phyloP scores from a whole-genome alignment of 106 monocot species.

The Dendrobium officinale region DNA sequence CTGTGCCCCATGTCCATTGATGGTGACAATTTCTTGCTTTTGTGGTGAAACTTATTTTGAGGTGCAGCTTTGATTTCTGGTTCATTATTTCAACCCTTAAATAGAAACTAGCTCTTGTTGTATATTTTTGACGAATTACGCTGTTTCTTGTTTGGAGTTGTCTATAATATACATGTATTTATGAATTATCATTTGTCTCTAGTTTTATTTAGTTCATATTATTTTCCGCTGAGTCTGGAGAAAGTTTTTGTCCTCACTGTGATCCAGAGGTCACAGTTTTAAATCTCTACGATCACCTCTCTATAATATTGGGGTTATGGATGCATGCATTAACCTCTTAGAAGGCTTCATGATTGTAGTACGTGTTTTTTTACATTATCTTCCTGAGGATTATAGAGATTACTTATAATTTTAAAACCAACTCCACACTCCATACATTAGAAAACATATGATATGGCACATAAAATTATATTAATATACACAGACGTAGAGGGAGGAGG shows the following conservation, averaged over 20 bases:
- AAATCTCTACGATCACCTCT: no score
- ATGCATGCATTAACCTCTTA: no score
- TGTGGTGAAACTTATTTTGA: constrained; percentile 84
- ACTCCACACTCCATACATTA: no score
- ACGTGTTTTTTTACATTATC: no score
- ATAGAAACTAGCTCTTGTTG: background rate
- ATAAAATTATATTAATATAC: no score
- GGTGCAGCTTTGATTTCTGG: constrained; percentile 30
- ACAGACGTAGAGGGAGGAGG: background rate
- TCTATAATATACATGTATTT: background rate
- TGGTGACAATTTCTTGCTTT: constrained; percentile 77
- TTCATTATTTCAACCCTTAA: constrained; percentile 4
- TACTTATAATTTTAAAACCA: no score
- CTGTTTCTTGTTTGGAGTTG: background rate
- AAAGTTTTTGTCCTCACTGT: background rate
- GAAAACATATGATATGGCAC: no score
- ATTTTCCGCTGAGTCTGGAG: background rate
- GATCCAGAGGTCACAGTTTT: background rate
- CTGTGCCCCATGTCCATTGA: constrained; percentile 94
- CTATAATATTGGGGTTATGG: no score
- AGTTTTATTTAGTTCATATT: constrained; percentile 1
- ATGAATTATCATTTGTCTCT: background rate
- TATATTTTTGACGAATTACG: background rate
- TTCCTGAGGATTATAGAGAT: no score
- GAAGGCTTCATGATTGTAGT: background rate